phyloP scores from a whole-genome alignment of 805 yeast genomes.

The Zygotorulaspora sp. region DNA sequence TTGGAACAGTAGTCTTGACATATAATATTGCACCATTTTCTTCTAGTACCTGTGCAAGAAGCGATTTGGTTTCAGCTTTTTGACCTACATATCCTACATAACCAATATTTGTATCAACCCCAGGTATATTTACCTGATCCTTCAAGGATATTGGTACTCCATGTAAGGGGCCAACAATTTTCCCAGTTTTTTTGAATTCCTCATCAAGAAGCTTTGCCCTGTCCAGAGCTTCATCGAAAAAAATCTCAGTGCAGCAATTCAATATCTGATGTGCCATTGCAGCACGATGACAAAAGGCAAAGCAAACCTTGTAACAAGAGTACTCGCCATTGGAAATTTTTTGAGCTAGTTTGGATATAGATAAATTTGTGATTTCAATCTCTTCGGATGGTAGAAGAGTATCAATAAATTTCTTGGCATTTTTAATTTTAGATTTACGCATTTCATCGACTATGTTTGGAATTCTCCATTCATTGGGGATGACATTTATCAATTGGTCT shows the following conservation, averaged over 20 bases:
- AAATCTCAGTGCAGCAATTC: conserved; percentile 37
- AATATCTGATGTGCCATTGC: conserved; percentile 52
- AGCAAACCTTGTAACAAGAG: conserved; percentile 43
- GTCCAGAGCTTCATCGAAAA: conserved; percentile 54
- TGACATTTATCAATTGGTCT: conserved; percentile 12
- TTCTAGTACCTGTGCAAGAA: conserved; percentile 40
- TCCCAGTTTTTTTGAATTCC: conserved; percentile 43
- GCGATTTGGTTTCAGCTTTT: conserved; percentile 39
- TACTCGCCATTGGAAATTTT: conserved; percentile 33
- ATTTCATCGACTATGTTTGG: conserved; percentile 10
- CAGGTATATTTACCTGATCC: conserved; percentile 27
- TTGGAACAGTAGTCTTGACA: conserved; percentile 55
- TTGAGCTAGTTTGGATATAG: conserved; percentile 17
- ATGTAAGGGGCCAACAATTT: conserved; percentile 55
- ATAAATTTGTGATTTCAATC: conserved; percentile 17
- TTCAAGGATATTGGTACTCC: conserved; percentile 61
- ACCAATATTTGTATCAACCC: conserved; percentile 15
- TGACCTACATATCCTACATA: conserved; percentile 24
- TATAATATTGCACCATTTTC: conserved; percentile 47
- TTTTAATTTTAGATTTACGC: conserved; percentile 14
- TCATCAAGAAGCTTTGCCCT: conserved; percentile 56
- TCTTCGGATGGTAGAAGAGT: conserved; percentile 16
- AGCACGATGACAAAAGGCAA: conserved; percentile 55
- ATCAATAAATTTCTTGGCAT: conserved; percentile 14
- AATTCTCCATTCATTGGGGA: conserved; percentile 26